A percentile compares a stretch with the other conserved stretches of the same genome.
These are phyloP conservation scores for Helminthosporium solani DNA, from an alignment of 2,329 filamentous ascomycete species.

Conservation along the genomic window DNA sequence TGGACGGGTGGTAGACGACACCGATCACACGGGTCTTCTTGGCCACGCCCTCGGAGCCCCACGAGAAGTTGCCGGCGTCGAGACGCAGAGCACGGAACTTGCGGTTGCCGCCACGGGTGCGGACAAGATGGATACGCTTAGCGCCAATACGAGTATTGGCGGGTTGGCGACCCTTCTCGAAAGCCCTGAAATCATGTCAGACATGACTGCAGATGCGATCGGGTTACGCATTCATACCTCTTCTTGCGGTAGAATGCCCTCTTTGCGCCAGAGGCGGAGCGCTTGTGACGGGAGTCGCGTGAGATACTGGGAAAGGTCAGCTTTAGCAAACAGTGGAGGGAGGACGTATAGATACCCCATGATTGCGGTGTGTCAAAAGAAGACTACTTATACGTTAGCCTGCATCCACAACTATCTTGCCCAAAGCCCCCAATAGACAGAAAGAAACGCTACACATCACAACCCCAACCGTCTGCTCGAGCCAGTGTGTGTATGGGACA, in stretches of 20 bases:
- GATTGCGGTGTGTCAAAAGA: constrained; percentile 52
- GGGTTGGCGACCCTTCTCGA: constrained; percentile 99
- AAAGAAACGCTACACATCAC: neutral
- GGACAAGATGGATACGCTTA: constrained; percentile 96
- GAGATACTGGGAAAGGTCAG: constrained; percentile 73
- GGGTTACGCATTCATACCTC: constrained; percentile 61
- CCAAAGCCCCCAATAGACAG: neutral
- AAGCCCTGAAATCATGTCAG: constrained; percentile 81
- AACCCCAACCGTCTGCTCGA: neutral
- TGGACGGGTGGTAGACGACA: constrained; percentile 98
- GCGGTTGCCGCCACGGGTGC: constrained; percentile 97
- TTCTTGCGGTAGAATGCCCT: constrained; percentile 60
- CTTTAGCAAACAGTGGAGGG: constrained; percentile 10
- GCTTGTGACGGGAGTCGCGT: constrained; percentile 99
- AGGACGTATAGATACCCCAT: constrained; percentile 50
- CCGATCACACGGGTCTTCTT: constrained; percentile 99
- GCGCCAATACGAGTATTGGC: constrained; percentile 98
- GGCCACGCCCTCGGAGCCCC: constrained; percentile 95
- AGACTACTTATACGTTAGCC: constrained; percentile 34
- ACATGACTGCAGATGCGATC: constrained; percentile 65
- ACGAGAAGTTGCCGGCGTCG: constrained; percentile 98
- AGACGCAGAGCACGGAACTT: constrained; percentile 99
- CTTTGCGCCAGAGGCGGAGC: constrained; percentile 97
- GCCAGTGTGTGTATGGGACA: neutral
- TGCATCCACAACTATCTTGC: constrained; percentile 10